Percentiles rank a stretch among this genome's conserved stretches.
phyloP scores from a whole-genome alignment of 163 green algal genomes.

The Scenedesmus sp. region DNA sequence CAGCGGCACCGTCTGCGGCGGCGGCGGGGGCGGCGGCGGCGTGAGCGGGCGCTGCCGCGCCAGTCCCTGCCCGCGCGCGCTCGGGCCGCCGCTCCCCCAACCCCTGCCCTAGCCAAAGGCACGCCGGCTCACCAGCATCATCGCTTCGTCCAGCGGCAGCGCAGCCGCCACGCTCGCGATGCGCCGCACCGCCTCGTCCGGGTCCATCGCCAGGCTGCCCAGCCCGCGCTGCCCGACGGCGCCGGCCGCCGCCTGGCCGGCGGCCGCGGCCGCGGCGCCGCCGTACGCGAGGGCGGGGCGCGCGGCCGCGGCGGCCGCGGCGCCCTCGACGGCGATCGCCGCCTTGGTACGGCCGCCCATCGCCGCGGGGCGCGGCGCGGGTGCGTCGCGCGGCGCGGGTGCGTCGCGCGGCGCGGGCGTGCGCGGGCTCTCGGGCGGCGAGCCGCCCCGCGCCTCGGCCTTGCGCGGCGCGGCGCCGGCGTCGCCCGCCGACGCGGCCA shows the following conservation, averaged over 20 bases:
- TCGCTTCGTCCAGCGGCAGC: conserved; percentile 14
- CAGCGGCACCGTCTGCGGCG: conserved; percentile 26
- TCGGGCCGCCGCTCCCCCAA: not conserved
- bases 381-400: too few relatives aligned
- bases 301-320: not conserved
- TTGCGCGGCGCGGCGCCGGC: not conserved
- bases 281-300: not conserved
- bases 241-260: not conserved
- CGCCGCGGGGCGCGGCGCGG: not conserved
- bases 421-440: not conserved
- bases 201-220: conserved; percentile 23
- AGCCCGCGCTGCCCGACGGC: not conserved
- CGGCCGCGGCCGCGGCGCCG: not conserved
- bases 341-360: conserved; percentile 40
- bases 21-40: too few relatives aligned
- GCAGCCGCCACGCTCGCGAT: conserved; percentile 1
- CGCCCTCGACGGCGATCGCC: not conserved
- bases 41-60: too few relatives aligned
- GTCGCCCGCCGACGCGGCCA: not conserved
- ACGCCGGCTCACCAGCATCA: conserved; percentile 19
- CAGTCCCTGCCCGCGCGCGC: not conserved
- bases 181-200: conserved; percentile 16
- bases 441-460: not conserved
- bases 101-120: not conserved
- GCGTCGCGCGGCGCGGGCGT: not conserved